Percentiles rank a stretch among this genome's conserved stretches.
These are phyloP conservation scores for Puccinia hordei DNA, from an alignment of 1,284 basidiomycete species.

Conservation along the genomic window DNA sequence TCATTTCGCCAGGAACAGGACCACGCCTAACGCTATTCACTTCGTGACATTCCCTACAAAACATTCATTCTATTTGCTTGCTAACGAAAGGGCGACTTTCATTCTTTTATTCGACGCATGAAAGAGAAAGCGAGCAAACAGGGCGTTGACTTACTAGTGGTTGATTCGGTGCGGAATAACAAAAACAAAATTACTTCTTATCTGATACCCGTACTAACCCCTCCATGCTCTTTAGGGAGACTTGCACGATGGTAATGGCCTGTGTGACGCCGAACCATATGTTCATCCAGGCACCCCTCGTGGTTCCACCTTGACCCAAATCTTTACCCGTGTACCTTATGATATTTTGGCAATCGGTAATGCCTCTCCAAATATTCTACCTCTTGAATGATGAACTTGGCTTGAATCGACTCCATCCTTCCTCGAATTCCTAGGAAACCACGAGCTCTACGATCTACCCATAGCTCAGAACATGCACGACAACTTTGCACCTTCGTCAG, in stretches of 20 bases:
- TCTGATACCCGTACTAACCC: neutral
- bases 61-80: neutral
- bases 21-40: neutral
- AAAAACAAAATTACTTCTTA: neutral
- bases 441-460: constrained; percentile 55
- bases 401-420: neutral
- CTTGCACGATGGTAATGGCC: constrained; percentile 58
- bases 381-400: neutral
- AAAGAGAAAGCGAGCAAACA: constrained; percentile 54
- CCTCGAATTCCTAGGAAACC: constrained; percentile 55
- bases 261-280: constrained; percentile 55
- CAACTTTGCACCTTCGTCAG: constrained; percentile 52
- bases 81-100: constrained; percentile 58
- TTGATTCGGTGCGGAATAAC: constrained; percentile 55
- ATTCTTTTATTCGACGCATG: constrained; percentile 58
- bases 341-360: constrained; percentile 84
- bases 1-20: neutral
- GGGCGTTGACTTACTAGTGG: constrained; percentile 58
- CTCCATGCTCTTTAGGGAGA: constrained; percentile 51
- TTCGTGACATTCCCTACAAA: too few relatives aligned
- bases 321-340: constrained; percentile 74
- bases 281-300: constrained; percentile 46
- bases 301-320: constrained; percentile 63
- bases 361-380: constrained; percentile 60
- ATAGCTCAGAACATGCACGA: constrained; percentile 52